These are phyloP conservation scores for Tylopilus intermedius DNA, from an alignment of 768 basidiomycete species.

Conservation along the genomic window DNA sequence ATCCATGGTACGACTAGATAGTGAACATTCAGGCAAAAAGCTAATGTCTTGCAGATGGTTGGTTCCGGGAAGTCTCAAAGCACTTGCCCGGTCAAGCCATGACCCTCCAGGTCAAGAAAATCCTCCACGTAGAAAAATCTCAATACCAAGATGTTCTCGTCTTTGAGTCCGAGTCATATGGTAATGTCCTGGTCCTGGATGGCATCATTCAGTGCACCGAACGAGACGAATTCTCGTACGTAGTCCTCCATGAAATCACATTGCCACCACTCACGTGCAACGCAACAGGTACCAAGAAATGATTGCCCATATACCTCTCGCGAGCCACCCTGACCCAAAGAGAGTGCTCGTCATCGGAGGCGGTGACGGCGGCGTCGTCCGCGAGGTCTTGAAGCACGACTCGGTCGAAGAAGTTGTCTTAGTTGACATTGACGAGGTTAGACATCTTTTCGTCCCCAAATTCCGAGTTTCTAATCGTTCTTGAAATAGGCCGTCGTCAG, in stretches of 20 bases:
- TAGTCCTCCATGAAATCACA: slow-evolving; percentile 14
- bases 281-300: slow-evolving; percentile 47
- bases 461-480: neutral
- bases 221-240: slow-evolving; percentile 96
- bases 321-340: slow-evolving; percentile 93
- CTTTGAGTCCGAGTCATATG: neutral
- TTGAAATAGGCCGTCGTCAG: slow-evolving; percentile 76
- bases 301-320: slow-evolving; percentile 94
- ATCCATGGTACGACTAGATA: slow-evolving; percentile 24
- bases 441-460: neutral
- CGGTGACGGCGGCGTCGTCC: slow-evolving; percentile 96
- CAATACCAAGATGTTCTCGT: neutral
- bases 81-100: too few species aligned
- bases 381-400: slow-evolving; percentile 93
- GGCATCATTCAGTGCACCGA: slow-evolving; percentile 51
- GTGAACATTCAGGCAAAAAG: too few species aligned
- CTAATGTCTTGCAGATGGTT: too few species aligned
- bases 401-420: slow-evolving; percentile 88
- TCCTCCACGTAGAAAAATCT: too few species aligned
- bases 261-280: neutral
- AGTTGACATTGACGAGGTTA: slow-evolving; percentile 94
- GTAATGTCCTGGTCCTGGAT: neutral
- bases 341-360: slow-evolving; percentile 97
- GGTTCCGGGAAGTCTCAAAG: too few species aligned
- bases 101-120: too few species aligned